Conservation (phyloP, 768 basidiomycete genomes). For the Plicaturopsis crispa region DNA sequence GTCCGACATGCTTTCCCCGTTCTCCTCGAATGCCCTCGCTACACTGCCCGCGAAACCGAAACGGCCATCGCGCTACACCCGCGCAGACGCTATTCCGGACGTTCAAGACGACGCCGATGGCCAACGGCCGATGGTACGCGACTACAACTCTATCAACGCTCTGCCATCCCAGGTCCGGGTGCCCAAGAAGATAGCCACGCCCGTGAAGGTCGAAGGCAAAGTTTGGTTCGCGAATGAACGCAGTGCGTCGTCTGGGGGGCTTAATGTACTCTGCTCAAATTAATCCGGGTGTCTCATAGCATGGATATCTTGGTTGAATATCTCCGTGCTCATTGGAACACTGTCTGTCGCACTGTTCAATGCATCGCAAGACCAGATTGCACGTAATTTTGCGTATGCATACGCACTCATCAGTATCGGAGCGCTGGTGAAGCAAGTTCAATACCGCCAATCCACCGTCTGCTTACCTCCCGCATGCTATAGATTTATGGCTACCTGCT, state of each 20-base stretch:
- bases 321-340: conserved; percentile 75
- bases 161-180: conserved; percentile 60
- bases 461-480: background rate
- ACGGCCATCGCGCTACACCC: conserved; percentile 47
- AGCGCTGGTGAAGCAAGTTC: conserved; percentile 58
- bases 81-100: conserved; percentile 70
- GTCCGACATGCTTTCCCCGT: conserved; percentile 52
- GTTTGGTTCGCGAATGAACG: conserved; percentile 98
- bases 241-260: conserved; percentile 38
- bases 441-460: conserved; percentile 9
- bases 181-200: conserved; percentile 76
- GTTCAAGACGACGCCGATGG: conserved; percentile 39
- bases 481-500: conserved; percentile 82
- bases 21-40: conserved; percentile 57
- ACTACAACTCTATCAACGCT: conserved; percentile 69
- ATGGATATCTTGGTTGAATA: conserved; percentile 90
- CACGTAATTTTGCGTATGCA: conserved; percentile 69
- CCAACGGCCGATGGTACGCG: conserved; percentile 52
- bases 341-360: conserved; percentile 88
- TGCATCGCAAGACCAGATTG: conserved; percentile 61
- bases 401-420: conserved; percentile 78
- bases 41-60: conserved; percentile 35
- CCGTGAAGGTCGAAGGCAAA: conserved; percentile 86
- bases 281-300: conserved; percentile 33
- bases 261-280: background rate